Base-by-base conservation (phyloP, 352 stramenopile genomes). In the Phytopythium boreale region DNA sequence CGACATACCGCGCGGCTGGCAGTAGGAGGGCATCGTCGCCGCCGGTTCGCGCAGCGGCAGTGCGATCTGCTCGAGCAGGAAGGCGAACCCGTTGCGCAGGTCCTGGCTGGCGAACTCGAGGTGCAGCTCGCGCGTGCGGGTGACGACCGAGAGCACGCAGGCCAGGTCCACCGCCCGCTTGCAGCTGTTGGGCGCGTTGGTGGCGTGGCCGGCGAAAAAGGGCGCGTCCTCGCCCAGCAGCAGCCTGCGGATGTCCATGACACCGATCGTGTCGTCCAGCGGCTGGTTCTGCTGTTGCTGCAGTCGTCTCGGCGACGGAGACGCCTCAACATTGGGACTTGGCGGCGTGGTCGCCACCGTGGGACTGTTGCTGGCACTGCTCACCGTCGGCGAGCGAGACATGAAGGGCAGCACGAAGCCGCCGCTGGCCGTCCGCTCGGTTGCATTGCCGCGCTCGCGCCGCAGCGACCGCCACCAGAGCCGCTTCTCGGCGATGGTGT, bases 401-500 rank as follows among this genome's bases (percentile, higher is more conserved):
- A 66, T 60, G 57, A 88, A 72, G 29, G 80, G 82, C 56, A 88
- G 82, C 19, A 77, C 77, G 53, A 88, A 79, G 22, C 79, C 80
- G 20, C 82, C 79, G 44, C 82, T 92, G 14, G 82, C 79, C 10
- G 82, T 89, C 20, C 80, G 79, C 62, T 89, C 82, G 51, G 79
- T 76, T 46, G 88, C 87, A 43, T 64, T 47, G 56, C 70, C 71
- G 60, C 80, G 80, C 12, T 82, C 78, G 19, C 82, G 80, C 59
- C 80, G 79, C 67, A 90, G 82, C 52, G 80, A 79, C 27, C 73
- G 79, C 83, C 83, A 92, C 83, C 83, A 92, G 31, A 88, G 66
- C 62, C 82, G 83, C 69, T 86, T 88, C 64, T 90, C 80, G 61
- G 65, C 84, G 65, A 74, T 77, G 22, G 67, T 63, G 58, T 84